Evolutionary conservation across 2,329 filamentous ascomycete species (phyloP), one percentile per base, ranked within the genome.

Genomic region (Cordyceps tenuipes): DNA sequence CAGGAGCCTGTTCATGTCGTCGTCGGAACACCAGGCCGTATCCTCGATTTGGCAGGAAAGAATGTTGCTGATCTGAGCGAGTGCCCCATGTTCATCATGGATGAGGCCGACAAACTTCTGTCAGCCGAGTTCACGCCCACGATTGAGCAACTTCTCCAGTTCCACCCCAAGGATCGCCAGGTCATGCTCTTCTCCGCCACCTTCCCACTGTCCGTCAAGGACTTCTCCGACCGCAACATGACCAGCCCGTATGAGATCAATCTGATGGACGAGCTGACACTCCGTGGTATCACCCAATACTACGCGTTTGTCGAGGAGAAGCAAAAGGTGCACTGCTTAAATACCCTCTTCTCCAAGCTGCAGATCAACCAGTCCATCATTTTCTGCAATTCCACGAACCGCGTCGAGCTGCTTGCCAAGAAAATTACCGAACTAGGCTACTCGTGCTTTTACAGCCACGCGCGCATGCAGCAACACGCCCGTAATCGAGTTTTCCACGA

Each of bases 351-450:
- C 80, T 97, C 92, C 67, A 96, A 97, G 76, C 85, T 99, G 17
- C 93, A 99, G 76, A 99, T 99, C 78, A 99, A 99, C 77, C 94
- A 99, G 79, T 99, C 95, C 64, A 99, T 99, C 78, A 99, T 99
- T 73, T 99, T 99, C 79, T 99, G 94, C 79, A 99, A 99, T 77
- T 99, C 94, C 46, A 99, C 94, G 58, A 97, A 97, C 75, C 90
- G 94, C 65, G 94, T 99, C 63, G 94, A 99, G 76, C 82, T 99
- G 57, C 84, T 99, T 29, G 94, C 94, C 55, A 99, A 99, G 82
- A 99, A 99, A 76, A 99, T 99, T 70, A 99, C 95, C 52, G 95
- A 99, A 74, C 85, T 99, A 65, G 94, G 94, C 65, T 99, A 99
- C 77, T 99, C 94, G 1, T 99, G 94, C 79, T 99, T 97, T 79